phyloP scores from a whole-genome alignment of 192 early-diverging fungal species.

The Coemansia sp. region DNA sequence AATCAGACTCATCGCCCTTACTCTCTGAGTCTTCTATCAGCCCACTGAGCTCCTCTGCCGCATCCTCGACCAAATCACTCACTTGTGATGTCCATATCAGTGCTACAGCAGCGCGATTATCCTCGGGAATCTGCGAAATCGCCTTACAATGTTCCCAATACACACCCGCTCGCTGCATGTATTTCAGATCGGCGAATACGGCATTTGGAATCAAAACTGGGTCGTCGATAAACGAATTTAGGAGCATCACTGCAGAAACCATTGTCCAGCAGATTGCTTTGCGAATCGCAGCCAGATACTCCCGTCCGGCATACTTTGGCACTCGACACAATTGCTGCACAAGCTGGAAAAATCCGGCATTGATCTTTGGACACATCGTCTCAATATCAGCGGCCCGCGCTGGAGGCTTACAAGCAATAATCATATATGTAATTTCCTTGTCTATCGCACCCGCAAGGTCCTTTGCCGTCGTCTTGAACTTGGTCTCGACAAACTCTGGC shows the following conservation, averaged over 20 bases:
- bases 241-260: conserved; percentile 23
- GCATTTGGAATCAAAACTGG: conserved; percentile 29
- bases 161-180: conserved; percentile 33
- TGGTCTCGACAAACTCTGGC: conserved; percentile 20
- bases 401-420: conserved; percentile 51
- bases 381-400: conserved; percentile 34
- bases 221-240: conserved; percentile 44
- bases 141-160: conserved; percentile 53
- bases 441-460: conserved; percentile 37
- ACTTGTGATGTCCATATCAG: conserved; percentile 20
- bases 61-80: conserved; percentile 37
- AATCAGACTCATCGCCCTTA: neutral
- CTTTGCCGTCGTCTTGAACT: conserved; percentile 24
- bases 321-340: conserved; percentile 28
- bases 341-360: conserved; percentile 45
- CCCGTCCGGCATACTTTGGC: conserved; percentile 38
- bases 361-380: conserved; percentile 47
- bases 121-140: conserved; percentile 37
- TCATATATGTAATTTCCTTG: conserved; percentile 44
- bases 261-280: conserved; percentile 30
- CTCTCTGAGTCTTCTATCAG: conserved; percentile 12
- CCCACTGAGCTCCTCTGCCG: conserved; percentile 31
- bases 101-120: conserved; percentile 35
- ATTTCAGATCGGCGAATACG: conserved; percentile 28
- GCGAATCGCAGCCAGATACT: conserved; percentile 36